Percentiles rank a stretch among this genome's conserved stretches.
phyloP scores from a whole-genome alignment of 2,329 filamentous ascomycete species.

The Fusarium chuoi region DNA sequence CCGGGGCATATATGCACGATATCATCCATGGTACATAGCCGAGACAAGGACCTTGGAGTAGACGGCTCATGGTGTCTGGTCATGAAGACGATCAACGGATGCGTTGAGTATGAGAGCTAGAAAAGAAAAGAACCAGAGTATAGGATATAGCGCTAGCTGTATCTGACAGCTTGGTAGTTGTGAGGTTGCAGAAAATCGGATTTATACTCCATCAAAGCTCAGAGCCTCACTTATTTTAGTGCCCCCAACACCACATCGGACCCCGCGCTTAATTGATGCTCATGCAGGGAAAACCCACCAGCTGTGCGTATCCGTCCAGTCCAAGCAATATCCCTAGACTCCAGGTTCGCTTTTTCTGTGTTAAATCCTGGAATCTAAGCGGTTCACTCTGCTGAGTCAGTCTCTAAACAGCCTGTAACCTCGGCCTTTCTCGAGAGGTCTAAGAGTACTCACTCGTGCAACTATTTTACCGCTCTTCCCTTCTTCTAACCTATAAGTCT shows the following conservation, averaged over 20 bases:
- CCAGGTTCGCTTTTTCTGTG: constrained; percentile 28
- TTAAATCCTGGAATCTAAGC: constrained; percentile 27
- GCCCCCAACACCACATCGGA: constrained; percentile 5
- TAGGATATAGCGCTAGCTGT: background rate
- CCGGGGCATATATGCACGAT: constrained; percentile 29
- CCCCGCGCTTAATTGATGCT: constrained; percentile 20
- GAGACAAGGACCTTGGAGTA: constrained; percentile 11
- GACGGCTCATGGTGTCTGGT: background rate
- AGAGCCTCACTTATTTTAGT: constrained; percentile 22
- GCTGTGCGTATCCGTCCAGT: background rate
- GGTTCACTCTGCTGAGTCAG: constrained; percentile 34
- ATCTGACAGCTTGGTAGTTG: background rate
- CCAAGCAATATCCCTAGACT: constrained; percentile 3
- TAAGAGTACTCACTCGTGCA: constrained; percentile 13
- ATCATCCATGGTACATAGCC: constrained; percentile 17
- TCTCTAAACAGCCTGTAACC: constrained; percentile 23
- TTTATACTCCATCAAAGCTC: constrained; percentile 1
- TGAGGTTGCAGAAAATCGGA: background rate
- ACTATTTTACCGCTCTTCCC: constrained; percentile 28
- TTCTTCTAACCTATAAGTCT: constrained; percentile 26
- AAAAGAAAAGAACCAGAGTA: background rate
- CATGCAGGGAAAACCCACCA: constrained; percentile 16
- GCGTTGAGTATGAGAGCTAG: background rate
- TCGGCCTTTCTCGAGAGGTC: constrained; percentile 26
- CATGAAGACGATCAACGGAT: background rate